phyloP scores from a whole-genome alignment of 768 basidiomycete species.

The Filobasidium wieringae region DNA sequence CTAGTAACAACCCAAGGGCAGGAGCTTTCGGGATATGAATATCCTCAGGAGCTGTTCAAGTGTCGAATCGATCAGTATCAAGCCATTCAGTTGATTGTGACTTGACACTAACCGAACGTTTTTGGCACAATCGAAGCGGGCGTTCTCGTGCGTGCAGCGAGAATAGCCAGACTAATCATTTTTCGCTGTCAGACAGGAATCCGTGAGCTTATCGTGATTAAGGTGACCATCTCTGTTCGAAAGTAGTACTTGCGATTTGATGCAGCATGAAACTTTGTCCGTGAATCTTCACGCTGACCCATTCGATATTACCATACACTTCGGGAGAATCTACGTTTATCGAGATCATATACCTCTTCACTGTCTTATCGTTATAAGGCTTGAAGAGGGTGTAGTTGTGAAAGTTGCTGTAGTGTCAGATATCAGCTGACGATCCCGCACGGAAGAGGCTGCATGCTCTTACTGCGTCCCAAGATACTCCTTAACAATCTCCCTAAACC shows the following conservation, averaged over 20 bases:
- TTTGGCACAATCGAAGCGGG: constrained; percentile 56
- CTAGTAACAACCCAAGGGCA: constrained; percentile 79
- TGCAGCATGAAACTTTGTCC: constrained; percentile 99
- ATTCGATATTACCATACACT: constrained; percentile 82
- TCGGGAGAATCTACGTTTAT: constrained; percentile 79
- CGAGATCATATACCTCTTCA: constrained; percentile 73
- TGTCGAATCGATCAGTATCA: not conserved
- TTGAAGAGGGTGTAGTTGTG: constrained; percentile 91
- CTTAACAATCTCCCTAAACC: constrained; percentile 49
- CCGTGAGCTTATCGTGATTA: constrained; percentile 13
- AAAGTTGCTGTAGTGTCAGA: constrained; percentile 55
- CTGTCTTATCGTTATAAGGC: constrained; percentile 69
- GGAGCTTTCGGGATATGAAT: constrained; percentile 93
- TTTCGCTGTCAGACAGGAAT: constrained; percentile 56
- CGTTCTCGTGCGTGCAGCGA: constrained; percentile 62
- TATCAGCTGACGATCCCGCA: not conserved
- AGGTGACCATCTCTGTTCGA: not conserved
- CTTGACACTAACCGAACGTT: constrained; percentile 52
- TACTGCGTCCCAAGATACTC: constrained; percentile 71
- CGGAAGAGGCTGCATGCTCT: constrained; percentile 3
- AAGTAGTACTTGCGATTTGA: constrained; percentile 49
- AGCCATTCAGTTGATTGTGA: not conserved
- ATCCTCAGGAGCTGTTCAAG: constrained; percentile 43
- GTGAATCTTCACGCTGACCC: constrained; percentile 85
- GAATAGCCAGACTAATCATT: constrained; percentile 82